Evolutionary conservation across 106 monocot species (phyloP).

Genomic region (Chionographis japonica): DNA sequence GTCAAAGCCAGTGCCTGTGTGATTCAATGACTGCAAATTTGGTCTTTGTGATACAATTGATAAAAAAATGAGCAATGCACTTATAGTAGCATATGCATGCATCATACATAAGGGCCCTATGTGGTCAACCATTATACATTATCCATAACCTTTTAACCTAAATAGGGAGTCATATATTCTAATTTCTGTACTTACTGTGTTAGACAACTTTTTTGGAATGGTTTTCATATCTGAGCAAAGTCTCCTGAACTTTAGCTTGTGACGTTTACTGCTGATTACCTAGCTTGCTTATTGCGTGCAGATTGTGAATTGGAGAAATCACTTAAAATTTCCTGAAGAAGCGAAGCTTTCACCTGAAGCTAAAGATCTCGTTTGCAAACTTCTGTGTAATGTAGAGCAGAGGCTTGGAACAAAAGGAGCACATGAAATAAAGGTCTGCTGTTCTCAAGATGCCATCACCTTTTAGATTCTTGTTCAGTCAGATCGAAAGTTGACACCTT

Average conservation of each 20-base stretch:
- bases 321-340: constrained; percentile 95
- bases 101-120: no score
- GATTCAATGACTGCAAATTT: no score
- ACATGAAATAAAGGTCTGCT: constrained; percentile 91
- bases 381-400: constrained; percentile 91
- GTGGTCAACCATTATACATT: no score
- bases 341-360: constrained; percentile 95
- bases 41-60: no score
- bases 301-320: constrained; percentile 99
- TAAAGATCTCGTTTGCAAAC: constrained; percentile 85
- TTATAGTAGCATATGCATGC: no score
- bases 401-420: constrained; percentile 94
- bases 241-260: not conserved
- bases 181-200: not conserved
- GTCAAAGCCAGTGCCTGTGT: no score
- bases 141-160: no score
- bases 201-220: not conserved
- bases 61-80: no score
- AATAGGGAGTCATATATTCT: no score
- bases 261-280: not conserved
- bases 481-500: not conserved
- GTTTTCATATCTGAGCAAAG: not conserved
- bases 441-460: not conserved
- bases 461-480: not conserved
- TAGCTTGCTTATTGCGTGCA: constrained; percentile 13